These are phyloP conservation scores for Capsicum baccatum DNA, from an alignment of 257 asterid genomes.

Conservation along the genomic window DNA sequence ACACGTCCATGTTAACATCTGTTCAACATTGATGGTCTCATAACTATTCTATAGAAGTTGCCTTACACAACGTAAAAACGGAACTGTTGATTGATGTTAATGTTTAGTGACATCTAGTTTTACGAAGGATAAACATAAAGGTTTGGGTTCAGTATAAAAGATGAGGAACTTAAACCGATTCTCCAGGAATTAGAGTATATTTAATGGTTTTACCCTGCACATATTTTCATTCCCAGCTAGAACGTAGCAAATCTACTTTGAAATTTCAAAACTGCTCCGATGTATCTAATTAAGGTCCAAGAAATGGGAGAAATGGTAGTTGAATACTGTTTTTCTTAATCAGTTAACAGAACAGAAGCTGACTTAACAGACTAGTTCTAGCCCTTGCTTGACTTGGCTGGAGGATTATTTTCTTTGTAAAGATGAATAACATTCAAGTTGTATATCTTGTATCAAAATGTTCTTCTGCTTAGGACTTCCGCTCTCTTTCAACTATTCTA, in stretches of 20 bases:
- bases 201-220: not conserved
- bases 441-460: not conserved
- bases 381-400: constrained; percentile 3
- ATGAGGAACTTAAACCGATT: not conserved
- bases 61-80: not conserved
- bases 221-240: not conserved
- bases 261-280: not conserved
- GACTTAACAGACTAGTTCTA: not conserved
- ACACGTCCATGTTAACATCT: not conserved
- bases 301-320: constrained; percentile 12
- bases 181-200: not conserved
- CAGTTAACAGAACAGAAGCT: not conserved
- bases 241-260: not conserved
- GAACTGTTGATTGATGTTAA: not conserved
- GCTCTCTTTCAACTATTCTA: not conserved
- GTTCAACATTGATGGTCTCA: not conserved
- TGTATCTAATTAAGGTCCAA: not conserved
- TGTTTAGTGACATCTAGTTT: not conserved
- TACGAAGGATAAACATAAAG: not conserved
- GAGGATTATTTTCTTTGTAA: not conserved
- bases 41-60: not conserved
- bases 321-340: constrained; percentile 20
- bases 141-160: constrained; percentile 6
- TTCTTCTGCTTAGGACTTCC: not conserved
- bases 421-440: not conserved